Evolutionary conservation across 371 early-diverging fungal species (phyloP), one percentile per base, ranked within the genome.

Genomic region (Mortierella sp.): DNA sequence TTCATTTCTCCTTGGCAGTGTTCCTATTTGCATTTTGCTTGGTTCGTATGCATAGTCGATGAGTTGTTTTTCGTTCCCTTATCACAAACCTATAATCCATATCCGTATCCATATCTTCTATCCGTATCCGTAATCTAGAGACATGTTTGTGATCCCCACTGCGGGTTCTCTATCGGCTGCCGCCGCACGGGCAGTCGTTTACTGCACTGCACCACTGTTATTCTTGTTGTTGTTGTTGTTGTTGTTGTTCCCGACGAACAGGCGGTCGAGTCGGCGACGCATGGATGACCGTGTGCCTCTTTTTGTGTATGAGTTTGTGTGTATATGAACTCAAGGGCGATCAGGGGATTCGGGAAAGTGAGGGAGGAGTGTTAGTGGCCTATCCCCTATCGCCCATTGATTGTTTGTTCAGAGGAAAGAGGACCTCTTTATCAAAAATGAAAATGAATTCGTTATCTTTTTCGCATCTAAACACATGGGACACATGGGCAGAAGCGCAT

Each of bases 401-500:
- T 55, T 16, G 56, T 55, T 55, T 11, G 54, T 24, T 18, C 4
- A 8, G 8, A 27, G 29, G 8, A 7, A 58, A 29, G 29, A 4
- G 29, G 11, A 12, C 29, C 29, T 32, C 60, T 60, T 60, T 60
- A 60, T 60, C 60, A 32, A 24, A n/a, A 55, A 55, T 46, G 46
- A 56, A 48, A 27, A 56, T 63, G 24, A 14, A 51, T 46, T 60
- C 35, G 70, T 55, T 77, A 77, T 75, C 75, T 24, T n/a, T 14
- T 7, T 27, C 27, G 65, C 71, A 80, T 80, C 80, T 80, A 75
- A 80, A 80, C 80, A 80, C 51, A 74, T 72, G 74, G 68, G 29
- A 80, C 80, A 80, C 51, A 74, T 72, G 74, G 68, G 29, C 63
- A 65, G 46, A 75, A 49, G 80, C 75, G 80, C 80, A 80, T 80